Evolutionary conservation across 2,329 filamentous ascomycete species (phyloP).

Genomic region (Xylariaceae sp.): DNA sequence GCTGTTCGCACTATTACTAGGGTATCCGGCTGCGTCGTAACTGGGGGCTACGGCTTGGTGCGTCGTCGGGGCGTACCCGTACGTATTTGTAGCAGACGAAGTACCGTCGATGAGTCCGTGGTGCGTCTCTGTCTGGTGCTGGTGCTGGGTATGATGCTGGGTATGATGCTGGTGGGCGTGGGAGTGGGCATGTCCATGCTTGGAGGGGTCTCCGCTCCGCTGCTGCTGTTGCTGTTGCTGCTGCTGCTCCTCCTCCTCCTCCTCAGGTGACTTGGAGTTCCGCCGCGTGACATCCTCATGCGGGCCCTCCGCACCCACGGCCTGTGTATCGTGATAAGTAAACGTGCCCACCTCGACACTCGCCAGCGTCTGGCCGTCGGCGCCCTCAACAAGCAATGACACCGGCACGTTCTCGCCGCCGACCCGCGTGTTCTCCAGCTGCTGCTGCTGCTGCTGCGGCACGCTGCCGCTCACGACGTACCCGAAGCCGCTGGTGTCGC

Average conservation of each 20-base stretch:
- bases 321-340: conserved; percentile 39
- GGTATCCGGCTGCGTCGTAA: conserved; percentile 32
- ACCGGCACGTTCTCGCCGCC: conserved; percentile 48
- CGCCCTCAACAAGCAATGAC: conserved; percentile 48
- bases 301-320: conserved; percentile 33
- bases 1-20: conserved; percentile 38
- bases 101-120: conserved; percentile 25
- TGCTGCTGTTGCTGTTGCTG: conserved; percentile 34
- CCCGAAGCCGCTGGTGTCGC: conserved; percentile 55
- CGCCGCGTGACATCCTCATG: conserved; percentile 40
- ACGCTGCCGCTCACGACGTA: conserved; percentile 70
- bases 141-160: no score
- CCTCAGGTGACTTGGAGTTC: conserved; percentile 40
- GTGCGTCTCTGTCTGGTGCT: conserved; percentile 23
- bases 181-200: conserved; percentile 8
- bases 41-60: conserved; percentile 40
- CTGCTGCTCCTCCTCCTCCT: conserved; percentile 33
- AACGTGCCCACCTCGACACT: conserved; percentile 44
- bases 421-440: conserved; percentile 47
- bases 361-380: conserved; percentile 49
- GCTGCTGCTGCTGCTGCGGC: conserved; percentile 40
- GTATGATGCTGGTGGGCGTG: no score
- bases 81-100: conserved; percentile 48
- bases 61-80: conserved; percentile 52
- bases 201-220: conserved; percentile 37